Percentiles rank a stretch among this genome's conserved stretches.
Evolutionary conservation across 768 basidiomycete species (phyloP).

Genomic region (Podaxis sp.): DNA sequence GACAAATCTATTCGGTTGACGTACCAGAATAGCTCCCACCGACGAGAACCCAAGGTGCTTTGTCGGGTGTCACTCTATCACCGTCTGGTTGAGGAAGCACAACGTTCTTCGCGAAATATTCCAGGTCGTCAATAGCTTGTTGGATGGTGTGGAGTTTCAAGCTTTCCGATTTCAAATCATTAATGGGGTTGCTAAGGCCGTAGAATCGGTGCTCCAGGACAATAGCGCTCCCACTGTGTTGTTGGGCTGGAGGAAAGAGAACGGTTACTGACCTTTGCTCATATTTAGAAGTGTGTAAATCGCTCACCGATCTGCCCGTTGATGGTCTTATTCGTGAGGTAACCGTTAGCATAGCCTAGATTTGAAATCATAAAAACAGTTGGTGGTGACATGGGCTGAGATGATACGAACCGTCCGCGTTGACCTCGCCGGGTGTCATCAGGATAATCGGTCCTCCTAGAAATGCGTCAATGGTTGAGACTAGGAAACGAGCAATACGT

Average conservation of each 20-base stretch:
- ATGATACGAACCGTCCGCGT: slow-evolving; percentile 43
- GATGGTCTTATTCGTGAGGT: slow-evolving; percentile 63
- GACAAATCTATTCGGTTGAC: neutral
- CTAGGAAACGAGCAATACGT: neutral
- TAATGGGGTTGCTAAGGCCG: slow-evolving; percentile 69
- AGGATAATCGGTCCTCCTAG: slow-evolving; percentile 61
- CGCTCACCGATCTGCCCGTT: slow-evolving; percentile 51
- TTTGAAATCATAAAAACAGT: neutral
- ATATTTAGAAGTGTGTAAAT: neutral
- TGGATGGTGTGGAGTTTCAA: slow-evolving; percentile 63
- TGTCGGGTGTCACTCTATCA: slow-evolving; percentile 54
- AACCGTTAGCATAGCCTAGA: slow-evolving; percentile 42
- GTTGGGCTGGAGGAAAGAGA: slow-evolving; percentile 41
- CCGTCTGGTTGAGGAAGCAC: slow-evolving; percentile 67
- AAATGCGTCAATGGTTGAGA: neutral
- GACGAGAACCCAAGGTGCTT: slow-evolving; percentile 48
- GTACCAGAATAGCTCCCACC: slow-evolving; percentile 52
- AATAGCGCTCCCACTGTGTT: slow-evolving; percentile 60
- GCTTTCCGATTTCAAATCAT: slow-evolving; percentile 57
- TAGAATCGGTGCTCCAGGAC: slow-evolving; percentile 75
- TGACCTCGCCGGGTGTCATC: slow-evolving; percentile 63
- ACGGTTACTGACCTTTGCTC: neutral
- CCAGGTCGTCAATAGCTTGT: slow-evolving; percentile 73
- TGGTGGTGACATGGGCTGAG: slow-evolving; percentile 1
- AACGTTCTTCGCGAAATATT: slow-evolving; percentile 66